These are phyloP conservation scores for Wickerhamiella cacticola DNA, from an alignment of 805 yeast species.

Conservation along the genomic window DNA sequence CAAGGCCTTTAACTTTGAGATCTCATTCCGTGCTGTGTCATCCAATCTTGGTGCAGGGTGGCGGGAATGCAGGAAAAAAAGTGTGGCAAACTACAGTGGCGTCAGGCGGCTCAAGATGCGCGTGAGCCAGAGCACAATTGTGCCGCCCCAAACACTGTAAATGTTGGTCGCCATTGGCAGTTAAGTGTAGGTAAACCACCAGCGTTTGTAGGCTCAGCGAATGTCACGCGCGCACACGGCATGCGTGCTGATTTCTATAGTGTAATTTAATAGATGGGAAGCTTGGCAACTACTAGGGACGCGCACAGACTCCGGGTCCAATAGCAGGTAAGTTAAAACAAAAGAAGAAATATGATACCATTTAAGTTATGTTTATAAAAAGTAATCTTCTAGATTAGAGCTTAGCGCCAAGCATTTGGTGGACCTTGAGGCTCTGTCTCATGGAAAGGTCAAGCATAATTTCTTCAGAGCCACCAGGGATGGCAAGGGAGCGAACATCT, in stretches of 20 bases:
- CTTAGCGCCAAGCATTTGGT: constrained; percentile 31
- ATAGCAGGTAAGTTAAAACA: too few relatives aligned
- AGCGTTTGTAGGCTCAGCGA: too few relatives aligned
- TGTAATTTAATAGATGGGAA: too few relatives aligned
- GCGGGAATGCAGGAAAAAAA: background rate
- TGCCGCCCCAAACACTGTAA: too few relatives aligned
- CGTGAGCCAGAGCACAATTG: background rate
- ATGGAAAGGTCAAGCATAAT: constrained; percentile 35
- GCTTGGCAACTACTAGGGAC: too few relatives aligned
- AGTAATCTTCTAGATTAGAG: constrained; percentile 20
- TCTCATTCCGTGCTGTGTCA: constrained; percentile 5
- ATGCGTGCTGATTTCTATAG: too few relatives aligned
- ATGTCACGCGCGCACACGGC: too few relatives aligned
- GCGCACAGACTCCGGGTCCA: too few relatives aligned
- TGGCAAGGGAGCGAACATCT: constrained; percentile 35
- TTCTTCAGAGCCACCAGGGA: constrained; percentile 39
- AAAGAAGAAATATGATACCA: too few relatives aligned
- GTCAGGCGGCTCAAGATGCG: background rate
- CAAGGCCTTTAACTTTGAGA: background rate
- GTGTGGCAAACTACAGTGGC: background rate
- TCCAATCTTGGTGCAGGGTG: background rate
- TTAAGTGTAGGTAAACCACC: too few relatives aligned
- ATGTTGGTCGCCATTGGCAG: too few relatives aligned
- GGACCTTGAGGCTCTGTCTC: constrained; percentile 33
- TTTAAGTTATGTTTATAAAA: background rate